Evolutionary conservation across 192 early-diverging fungal genomes (phyloP), one percentile per base, ranked within the genome.

Genomic region (Glomus cerebriforme): DNA sequence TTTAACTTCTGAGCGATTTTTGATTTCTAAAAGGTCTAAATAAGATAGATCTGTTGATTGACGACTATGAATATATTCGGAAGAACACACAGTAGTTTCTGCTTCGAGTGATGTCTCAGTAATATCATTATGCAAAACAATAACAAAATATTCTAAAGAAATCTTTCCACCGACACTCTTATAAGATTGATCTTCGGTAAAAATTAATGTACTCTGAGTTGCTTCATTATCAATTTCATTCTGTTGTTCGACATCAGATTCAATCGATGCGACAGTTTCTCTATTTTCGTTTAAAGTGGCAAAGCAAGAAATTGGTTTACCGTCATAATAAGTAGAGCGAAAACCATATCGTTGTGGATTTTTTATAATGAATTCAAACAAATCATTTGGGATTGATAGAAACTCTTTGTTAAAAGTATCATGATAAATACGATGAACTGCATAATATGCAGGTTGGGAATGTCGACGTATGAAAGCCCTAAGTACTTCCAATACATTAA

Each of bases 401-500:
- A 12, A 70, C 60, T 83, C 82, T n/a, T 79, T 80, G 10, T 76
- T 63, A 75, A 87, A 89, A 1, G 79, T 76, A n/a, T 84, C 88
- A n/a, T 85, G 80, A 32, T 87, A 82, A 26, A 90, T 81, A 17
- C 89, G 82, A 76, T 90, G 85, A 43, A 85, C 80, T n/a, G 89
- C 82, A 72, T 85, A 88, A 19, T 82, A 79, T 1, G 84, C 84
- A n/a, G 87, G 85, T 22, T 77, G 79, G 2, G 85, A 71, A 73
- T 90, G 84, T 13, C 82, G 80, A 7, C 81, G 81, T 59, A 86
- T 66, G 54, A 87, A 87, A 37, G 84, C 81, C 24, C 83, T 81
- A 24, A 90, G 74, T 9, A 89, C 80, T 77, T 86, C 84, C 17
- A 90, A 31, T 8, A 90, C 60, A 68, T 89, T 84, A 10, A 88